phyloP scores from a whole-genome alignment of 192 early-diverging fungal genomes.

The Thamnidium elegans region DNA sequence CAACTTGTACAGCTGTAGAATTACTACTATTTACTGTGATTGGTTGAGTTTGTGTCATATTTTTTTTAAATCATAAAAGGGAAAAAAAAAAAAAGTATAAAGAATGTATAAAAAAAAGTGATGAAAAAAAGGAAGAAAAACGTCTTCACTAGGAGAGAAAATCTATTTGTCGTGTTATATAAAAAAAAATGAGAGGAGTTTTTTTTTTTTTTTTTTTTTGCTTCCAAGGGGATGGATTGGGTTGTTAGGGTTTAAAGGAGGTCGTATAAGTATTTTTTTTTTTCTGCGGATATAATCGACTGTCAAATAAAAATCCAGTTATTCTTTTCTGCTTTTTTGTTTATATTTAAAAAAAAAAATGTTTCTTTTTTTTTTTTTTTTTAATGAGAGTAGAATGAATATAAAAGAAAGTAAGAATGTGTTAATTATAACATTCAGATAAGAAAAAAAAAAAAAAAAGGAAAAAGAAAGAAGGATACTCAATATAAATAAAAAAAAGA shows the following conservation, averaged over 20 bases:
- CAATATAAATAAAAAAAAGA: neutral
- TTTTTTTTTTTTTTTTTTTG: slow-evolving; percentile 11
- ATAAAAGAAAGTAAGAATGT: neutral
- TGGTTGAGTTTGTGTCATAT: slow-evolving; percentile 7
- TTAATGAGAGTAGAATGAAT: neutral
- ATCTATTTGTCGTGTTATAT: neutral
- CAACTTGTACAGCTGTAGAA: slow-evolving; percentile 13
- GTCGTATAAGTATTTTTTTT: neutral
- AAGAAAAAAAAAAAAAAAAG: slow-evolving; percentile 1
- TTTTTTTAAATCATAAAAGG: neutral
- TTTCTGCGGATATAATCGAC: neutral
- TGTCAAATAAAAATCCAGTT: slow-evolving; percentile 6
- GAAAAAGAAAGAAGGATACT: neutral
- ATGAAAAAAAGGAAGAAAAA: neutral
- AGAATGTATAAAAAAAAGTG: neutral
- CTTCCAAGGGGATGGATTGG: neutral
- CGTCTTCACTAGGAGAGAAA: neutral
- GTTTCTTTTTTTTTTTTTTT: no score
- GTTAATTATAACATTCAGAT: neutral
- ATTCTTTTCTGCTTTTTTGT: neutral
- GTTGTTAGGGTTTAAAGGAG: slow-evolving; percentile 11
- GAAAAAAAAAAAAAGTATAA: neutral
- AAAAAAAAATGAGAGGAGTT: slow-evolving; percentile 9
- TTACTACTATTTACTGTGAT: slow-evolving; percentile 5
- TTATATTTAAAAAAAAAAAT: no score